Evolutionary conservation across 495 filamentous ascomycete genomes (phyloP).

Genomic region (Penicillium malachiteum): DNA sequence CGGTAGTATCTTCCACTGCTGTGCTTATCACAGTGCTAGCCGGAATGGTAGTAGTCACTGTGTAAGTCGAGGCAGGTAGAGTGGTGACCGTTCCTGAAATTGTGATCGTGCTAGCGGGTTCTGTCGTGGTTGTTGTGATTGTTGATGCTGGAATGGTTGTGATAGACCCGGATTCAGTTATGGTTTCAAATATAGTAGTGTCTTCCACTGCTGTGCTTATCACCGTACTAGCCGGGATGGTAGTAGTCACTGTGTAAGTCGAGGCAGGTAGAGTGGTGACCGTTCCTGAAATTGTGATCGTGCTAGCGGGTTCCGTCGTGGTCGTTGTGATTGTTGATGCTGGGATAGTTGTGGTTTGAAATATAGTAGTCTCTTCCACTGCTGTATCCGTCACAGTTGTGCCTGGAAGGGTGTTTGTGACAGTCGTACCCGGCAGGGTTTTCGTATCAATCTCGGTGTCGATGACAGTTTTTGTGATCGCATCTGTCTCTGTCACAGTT

Average conservation of each 20-base stretch:
- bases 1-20: background rate
- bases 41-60: background rate
- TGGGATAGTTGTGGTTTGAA: background rate
- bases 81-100: constrained; percentile 1
- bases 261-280: background rate
- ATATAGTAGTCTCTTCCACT: background rate
- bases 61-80: background rate
- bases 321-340: constrained; percentile 2
- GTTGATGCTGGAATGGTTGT: constrained; percentile 1
- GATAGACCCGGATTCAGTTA: background rate
- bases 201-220: background rate
- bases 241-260: background rate
- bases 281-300: constrained; percentile 1
- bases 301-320: background rate
- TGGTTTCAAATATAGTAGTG: background rate
- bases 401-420: background rate
- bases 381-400: background rate
- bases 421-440: background rate
- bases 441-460: too few relatives aligned
- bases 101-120: background rate
- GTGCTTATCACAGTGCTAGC: background rate
- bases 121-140: background rate
- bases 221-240: background rate
- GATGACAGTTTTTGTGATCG: too few relatives aligned
- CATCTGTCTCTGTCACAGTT: too few relatives aligned